phyloP scores from a whole-genome alignment of 768 basidiomycete species.

The Phylloporus scabripes region DNA sequence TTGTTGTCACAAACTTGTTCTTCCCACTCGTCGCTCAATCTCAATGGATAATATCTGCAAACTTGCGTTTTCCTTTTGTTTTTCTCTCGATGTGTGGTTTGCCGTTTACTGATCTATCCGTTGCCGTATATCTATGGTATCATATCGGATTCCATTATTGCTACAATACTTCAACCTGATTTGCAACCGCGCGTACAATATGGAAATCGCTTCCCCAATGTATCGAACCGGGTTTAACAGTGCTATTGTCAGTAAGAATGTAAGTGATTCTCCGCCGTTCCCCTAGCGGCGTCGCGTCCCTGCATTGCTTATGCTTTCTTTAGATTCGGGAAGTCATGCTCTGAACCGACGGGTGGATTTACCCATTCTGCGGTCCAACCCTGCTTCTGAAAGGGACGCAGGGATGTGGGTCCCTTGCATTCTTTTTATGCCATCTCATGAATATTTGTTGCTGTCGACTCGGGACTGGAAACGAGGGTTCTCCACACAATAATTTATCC shows the following conservation, averaged over 20 bases:
- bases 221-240: conserved; percentile 31
- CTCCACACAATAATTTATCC: neutral
- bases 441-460: too few species aligned
- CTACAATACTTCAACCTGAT: conserved; percentile 8
- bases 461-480: too few species aligned
- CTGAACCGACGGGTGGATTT: conserved; percentile 21
- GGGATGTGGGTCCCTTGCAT: neutral
- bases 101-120: conserved; percentile 12
- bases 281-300: neutral
- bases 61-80: neutral
- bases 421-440: too few species aligned
- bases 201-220: conserved; percentile 10
- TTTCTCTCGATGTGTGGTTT: conserved; percentile 6
- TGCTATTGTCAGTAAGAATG: conserved; percentile 65
- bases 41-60: conserved; percentile 13
- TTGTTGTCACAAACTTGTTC: conserved; percentile 18
- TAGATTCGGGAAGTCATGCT: conserved; percentile 53
- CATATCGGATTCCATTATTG: conserved; percentile 22
- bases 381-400: neutral
- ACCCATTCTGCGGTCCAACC: neutral
- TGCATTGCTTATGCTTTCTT: neutral
- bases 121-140: conserved; percentile 23
- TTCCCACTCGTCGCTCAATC: conserved; percentile 12
- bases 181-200: neutral
- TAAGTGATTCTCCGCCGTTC: conserved; percentile 38